A percentile compares a stretch with the other conserved stretches of the same genome.
These are phyloP conservation scores for Acacia melanoxylon DNA, from an alignment of 306 rosid genomes.

Conservation along the genomic window DNA sequence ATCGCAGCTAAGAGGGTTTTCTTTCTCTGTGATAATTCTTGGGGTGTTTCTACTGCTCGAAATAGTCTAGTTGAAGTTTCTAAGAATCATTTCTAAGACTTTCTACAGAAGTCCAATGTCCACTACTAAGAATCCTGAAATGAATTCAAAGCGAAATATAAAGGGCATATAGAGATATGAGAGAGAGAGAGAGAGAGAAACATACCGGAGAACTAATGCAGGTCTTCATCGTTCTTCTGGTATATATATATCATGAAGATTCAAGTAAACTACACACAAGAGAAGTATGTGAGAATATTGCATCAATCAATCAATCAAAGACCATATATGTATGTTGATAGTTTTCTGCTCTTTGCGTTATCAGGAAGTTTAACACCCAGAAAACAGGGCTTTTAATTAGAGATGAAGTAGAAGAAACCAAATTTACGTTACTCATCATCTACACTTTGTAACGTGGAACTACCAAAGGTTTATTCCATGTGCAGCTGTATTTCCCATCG, in stretches of 20 bases:
- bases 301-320: background rate
- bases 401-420: background rate
- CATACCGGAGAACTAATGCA: conserved; percentile 26
- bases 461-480: background rate
- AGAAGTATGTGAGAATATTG: background rate
- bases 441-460: background rate
- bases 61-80: background rate
- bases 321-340: background rate
- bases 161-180: background rate
- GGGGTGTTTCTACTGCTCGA: background rate
- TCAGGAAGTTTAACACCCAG: background rate
- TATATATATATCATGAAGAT: background rate
- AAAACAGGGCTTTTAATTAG: background rate
- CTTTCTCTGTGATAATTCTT: background rate
- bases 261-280: background rate
- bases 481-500: background rate
- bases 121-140: background rate
- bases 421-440: background rate
- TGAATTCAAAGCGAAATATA: background rate
- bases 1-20: background rate
- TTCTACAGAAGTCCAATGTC: background rate
- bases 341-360: background rate
- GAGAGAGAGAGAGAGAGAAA: background rate
- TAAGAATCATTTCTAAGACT: background rate
- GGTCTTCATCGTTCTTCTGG: conserved; percentile 18